Percentiles rank a stretch among this genome's conserved stretches.
Conservation (phyloP, 2,329 filamentous ascomycete species). For the Neopestalotiopsis rosae region DNA sequence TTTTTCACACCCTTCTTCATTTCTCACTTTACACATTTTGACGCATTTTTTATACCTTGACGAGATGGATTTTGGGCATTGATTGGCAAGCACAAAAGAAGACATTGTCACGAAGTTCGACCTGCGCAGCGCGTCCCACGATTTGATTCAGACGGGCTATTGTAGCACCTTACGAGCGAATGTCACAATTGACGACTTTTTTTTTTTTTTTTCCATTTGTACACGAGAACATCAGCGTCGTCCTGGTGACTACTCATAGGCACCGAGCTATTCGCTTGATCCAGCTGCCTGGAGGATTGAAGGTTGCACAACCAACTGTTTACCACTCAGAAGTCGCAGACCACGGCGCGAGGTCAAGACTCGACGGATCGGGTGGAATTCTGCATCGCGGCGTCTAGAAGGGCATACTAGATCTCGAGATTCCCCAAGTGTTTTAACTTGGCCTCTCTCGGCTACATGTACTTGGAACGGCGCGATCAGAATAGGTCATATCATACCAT, state of each 20-base stretch:
- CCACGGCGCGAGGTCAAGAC: background rate
- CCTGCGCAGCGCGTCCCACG: conserved; percentile 34
- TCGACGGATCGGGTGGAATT: background rate
- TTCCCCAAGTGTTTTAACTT: too few relatives aligned
- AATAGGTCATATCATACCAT: background rate
- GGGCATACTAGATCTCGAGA: background rate
- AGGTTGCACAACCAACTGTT: background rate
- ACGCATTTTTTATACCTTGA: conserved; percentile 21
- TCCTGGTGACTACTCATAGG: conserved; percentile 25
- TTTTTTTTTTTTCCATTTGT: conserved; percentile 29
- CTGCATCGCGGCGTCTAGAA: background rate
- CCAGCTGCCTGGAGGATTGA: conserved; percentile 3
- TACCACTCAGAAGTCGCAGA: background rate
- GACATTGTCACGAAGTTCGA: conserved; percentile 25
- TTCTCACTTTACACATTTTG: conserved; percentile 14
- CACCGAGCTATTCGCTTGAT: conserved; percentile 25
- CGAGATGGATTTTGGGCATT: conserved; percentile 23
- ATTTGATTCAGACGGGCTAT: conserved; percentile 32
- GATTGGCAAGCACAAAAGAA: conserved; percentile 12
- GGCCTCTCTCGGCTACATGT: background rate
- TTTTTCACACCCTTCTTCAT: conserved; percentile 13
- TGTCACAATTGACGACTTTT: conserved; percentile 28
- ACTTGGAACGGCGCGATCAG: background rate
- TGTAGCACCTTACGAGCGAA: conserved; percentile 32
- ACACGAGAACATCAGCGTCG: conserved; percentile 33